A percentile compares a stretch with the other conserved stretches of the same genome.
Conservation (phyloP, 805 yeast species). For the Brettanomyces naardenensis region DNA sequence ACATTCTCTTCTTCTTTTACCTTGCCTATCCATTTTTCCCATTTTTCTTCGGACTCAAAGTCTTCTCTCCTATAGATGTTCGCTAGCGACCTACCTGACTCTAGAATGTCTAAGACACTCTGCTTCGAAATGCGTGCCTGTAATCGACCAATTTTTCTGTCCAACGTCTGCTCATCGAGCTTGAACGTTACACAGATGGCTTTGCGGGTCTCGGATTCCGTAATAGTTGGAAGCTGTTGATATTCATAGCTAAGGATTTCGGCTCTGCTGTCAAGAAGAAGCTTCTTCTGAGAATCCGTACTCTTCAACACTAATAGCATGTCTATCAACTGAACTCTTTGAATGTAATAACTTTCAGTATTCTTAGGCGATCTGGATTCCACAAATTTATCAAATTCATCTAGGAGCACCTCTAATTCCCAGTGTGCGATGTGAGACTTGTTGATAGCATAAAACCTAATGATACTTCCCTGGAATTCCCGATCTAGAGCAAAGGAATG, state of each 20-base stretch:
- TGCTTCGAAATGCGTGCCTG: conserved; percentile 3
- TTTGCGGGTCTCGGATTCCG: conserved; percentile 7
- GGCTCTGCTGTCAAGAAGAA: conserved; percentile 6
- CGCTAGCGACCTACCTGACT: conserved; percentile 3
- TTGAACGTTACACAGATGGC: conserved; percentile 8
- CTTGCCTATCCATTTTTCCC: conserved; percentile 11
- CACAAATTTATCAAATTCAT: conserved; percentile 1
- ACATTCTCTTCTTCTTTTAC: conserved; percentile 7
- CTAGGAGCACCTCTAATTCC: conserved; percentile 6
- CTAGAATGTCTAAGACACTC: conserved; percentile 5
- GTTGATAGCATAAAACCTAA: conserved; percentile 9
- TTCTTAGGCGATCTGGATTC: neutral
- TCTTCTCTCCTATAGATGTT: conserved; percentile 7
- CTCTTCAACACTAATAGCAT: conserved; percentile 10
- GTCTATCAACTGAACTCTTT: conserved; percentile 13
- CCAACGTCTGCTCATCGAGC: conserved; percentile 3
- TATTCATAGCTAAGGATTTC: conserved; percentile 6
- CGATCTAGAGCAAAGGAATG: conserved; percentile 11
- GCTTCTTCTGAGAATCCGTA: conserved; percentile 4
- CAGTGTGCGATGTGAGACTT: conserved; percentile 11
- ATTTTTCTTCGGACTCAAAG: conserved; percentile 9
- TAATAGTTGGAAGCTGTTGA: conserved; percentile 11
- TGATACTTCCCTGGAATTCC: conserved; percentile 9
- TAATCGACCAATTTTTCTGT: conserved; percentile 2
- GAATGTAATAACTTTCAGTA: conserved; percentile 6